Percentiles rank a stretch among this genome's conserved stretches.
Evolutionary conservation across 495 filamentous ascomycete genomes (phyloP).

Genomic region (Oleoguttula mirabilis): DNA sequence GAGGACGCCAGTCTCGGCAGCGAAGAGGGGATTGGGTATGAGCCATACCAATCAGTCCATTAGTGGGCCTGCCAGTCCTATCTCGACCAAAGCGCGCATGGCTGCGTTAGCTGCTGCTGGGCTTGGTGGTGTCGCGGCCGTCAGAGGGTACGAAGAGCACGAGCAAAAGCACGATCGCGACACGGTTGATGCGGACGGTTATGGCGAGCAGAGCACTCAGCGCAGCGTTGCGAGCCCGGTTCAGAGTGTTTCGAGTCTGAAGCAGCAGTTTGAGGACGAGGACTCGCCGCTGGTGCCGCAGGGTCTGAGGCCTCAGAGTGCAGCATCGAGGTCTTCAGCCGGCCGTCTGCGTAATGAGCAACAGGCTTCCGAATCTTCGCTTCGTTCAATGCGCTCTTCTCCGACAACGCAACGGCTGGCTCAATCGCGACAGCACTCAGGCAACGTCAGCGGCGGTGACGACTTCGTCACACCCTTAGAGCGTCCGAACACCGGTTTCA

Average conservation of each 20-base stretch:
- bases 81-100: constrained; percentile 32
- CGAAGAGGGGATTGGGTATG: constrained; percentile 37
- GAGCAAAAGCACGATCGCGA: constrained; percentile 17
- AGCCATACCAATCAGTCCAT: constrained; percentile 50
- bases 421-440: constrained; percentile 10
- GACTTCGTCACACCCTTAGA: constrained; percentile 33
- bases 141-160: constrained; percentile 21
- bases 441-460: constrained; percentile 10
- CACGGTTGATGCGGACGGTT: constrained; percentile 23
- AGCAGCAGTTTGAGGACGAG: constrained; percentile 41
- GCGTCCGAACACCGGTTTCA: constrained; percentile 27
- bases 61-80: constrained; percentile 21
- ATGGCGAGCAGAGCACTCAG: constrained; percentile 32
- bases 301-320: constrained; percentile 20
- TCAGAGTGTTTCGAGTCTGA: constrained; percentile 68
- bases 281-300: constrained; percentile 22
- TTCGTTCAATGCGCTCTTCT: constrained; percentile 24
- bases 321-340: constrained; percentile 20
- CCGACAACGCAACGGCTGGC: constrained; percentile 21
- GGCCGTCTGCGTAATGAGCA: constrained; percentile 11
- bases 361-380: constrained; percentile 2
- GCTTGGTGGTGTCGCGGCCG: constrained; percentile 22
- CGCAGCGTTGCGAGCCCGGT: constrained; percentile 64
- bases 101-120: constrained; percentile 32
- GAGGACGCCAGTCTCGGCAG: constrained; percentile 40